A percentile compares a stretch with the other conserved stretches of the same genome.
phyloP scores from a whole-genome alignment of 2,329 filamentous ascomycete species.

The Alternaria gansuensis region DNA sequence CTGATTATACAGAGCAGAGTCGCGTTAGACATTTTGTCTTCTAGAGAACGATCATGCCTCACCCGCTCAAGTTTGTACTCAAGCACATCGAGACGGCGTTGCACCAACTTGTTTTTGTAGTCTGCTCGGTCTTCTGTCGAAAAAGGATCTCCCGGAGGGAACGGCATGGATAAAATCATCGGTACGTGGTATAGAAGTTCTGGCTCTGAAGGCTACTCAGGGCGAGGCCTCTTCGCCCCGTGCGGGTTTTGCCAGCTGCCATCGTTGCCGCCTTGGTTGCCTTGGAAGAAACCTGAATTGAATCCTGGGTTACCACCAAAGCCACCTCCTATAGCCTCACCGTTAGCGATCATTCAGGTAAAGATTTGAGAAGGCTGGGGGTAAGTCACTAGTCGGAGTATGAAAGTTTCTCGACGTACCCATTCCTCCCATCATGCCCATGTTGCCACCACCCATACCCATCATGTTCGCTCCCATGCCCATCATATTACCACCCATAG shows the following conservation, averaged over 20 bases:
- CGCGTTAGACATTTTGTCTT: neutral
- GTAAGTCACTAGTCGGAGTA: conserved; percentile 14
- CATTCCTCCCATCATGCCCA: conserved; percentile 50
- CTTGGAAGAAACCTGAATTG: conserved; percentile 75
- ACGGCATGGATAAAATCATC: neutral
- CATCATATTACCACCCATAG: conserved; percentile 51
- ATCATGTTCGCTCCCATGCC: conserved; percentile 52
- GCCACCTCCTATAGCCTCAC: conserved; percentile 48
- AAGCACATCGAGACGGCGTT: conserved; percentile 2
- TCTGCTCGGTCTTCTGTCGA: neutral
- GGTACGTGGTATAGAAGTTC: neutral
- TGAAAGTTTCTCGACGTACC: conserved; percentile 34
- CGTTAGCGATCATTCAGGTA: conserved; percentile 20
- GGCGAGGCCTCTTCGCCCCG: conserved; percentile 79
- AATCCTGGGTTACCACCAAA: conserved; percentile 75
- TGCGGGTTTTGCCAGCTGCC: conserved; percentile 79
- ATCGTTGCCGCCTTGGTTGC: conserved; percentile 59
- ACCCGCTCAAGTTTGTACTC: neutral
- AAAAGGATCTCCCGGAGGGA: neutral
- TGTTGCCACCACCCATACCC: conserved; percentile 43
- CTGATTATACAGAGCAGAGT: neutral
- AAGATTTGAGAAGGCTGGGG: neutral
- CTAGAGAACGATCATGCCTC: neutral
- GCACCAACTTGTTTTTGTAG: neutral
- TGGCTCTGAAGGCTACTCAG: conserved; percentile 61